Evolutionary conservation across 805 yeast species (phyloP).

Genomic region (Candida qinlingensis): DNA sequence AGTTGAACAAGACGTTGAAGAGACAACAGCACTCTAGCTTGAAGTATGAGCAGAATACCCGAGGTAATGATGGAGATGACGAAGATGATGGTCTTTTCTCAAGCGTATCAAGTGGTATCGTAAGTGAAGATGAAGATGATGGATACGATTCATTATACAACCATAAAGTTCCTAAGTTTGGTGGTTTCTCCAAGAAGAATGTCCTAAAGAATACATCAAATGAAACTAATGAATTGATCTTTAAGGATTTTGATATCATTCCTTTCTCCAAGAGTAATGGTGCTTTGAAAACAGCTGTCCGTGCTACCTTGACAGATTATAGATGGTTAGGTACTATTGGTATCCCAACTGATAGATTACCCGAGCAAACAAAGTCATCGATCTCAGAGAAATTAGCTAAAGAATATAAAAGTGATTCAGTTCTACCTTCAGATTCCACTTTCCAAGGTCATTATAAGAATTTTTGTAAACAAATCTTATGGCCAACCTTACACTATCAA

Average conservation of each 20-base stretch:
- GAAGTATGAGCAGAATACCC: constrained; percentile 4
- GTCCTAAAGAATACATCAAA: constrained; percentile 28
- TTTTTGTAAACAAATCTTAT: constrained; percentile 88
- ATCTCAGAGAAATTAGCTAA: constrained; percentile 43
- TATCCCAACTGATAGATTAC: constrained; percentile 82
- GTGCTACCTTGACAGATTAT: constrained; percentile 44
- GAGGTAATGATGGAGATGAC: constrained; percentile 7
- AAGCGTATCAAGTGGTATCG: constrained; percentile 13
- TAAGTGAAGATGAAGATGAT: constrained; percentile 20
- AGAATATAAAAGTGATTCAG: constrained; percentile 56
- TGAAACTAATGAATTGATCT: constrained; percentile 30
- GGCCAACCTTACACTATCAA: constrained; percentile 95
- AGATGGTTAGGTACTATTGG: constrained; percentile 91
- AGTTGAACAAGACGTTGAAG: background rate
- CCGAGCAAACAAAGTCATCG: constrained; percentile 45
- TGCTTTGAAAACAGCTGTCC: constrained; percentile 80
- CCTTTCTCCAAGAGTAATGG: constrained; percentile 78
- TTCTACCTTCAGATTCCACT: constrained; percentile 69
- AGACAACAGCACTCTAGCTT: constrained; percentile 2
- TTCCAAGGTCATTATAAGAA: constrained; percentile 89
- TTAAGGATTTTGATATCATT: constrained; percentile 45
- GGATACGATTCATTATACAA: constrained; percentile 21
- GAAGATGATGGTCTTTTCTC: constrained; percentile 11
- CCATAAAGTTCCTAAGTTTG: constrained; percentile 44
- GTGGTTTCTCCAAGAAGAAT: constrained; percentile 68